Evolutionary conservation across 192 early-diverging fungal genomes (phyloP), one percentile per base, ranked within the genome.

Genomic region (Haplosporangium gracile): DNA sequence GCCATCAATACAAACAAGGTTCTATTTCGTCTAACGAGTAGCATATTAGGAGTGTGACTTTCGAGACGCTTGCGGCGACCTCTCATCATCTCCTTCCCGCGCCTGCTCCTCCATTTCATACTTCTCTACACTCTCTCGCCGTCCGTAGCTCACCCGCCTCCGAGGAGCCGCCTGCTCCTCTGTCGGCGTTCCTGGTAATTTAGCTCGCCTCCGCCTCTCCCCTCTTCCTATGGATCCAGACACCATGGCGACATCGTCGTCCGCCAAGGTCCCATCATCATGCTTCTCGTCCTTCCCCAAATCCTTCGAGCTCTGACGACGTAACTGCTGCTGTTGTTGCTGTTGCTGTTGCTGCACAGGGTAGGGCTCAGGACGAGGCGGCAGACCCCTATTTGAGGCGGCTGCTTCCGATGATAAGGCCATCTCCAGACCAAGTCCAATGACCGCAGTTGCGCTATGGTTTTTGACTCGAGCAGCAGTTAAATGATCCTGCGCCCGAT

Each of bases 41-140:
- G 2, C n/a, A n/a, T 29, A 13, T 65, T 32, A 65, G 24, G 60
- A 32, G 10, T 65, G n/a, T 13, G 60, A 15, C 10, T 65, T 65
- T 65, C 60, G 8, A 65, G 82, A 79, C 24, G 72, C 60, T 22
- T 84, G 82, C 15, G 83, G 83, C 9, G 83, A 85, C 32, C 45
- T 29, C 36, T 85, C 83, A n/a, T 85, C 83, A 45, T 85, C 83
- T 6, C 83, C 83, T 24, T 85, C 74, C 9, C 32, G 78, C 8
- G 55, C 83, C 6, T 45, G 26, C 22, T 84, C 82, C 8, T 79
- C 68, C 40, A 32, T 51, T 2, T 5, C 29, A 5, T 68, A 60
- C 36, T n/a, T 38, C 10, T 47, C 71, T 22, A 0, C 47, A 47
- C 68, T 79, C 29, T 71, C 77, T 18, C 40, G 75, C 42, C 82